Conservation (phyloP, 2,329 filamentous ascomycete species). For the Curvularia lunata region DNA sequence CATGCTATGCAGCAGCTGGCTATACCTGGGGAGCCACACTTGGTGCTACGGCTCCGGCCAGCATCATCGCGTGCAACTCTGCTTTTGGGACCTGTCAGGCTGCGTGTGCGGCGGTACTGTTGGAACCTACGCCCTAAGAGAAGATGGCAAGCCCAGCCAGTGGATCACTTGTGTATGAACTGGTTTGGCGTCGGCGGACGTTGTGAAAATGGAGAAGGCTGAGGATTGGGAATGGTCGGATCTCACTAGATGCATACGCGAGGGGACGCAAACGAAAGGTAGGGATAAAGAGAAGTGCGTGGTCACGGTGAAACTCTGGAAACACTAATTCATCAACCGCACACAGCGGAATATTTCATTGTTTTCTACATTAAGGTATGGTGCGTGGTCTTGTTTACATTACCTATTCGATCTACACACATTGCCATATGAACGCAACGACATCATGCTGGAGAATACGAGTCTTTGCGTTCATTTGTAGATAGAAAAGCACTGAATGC, state of each 20-base stretch:
- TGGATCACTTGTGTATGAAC: neutral
- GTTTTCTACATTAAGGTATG: neutral
- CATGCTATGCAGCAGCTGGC: constrained; percentile 57
- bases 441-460: constrained; percentile 1
- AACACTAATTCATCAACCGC: neutral
- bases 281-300: neutral
- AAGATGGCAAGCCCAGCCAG: too few species aligned
- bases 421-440: constrained; percentile 2
- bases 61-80: constrained; percentile 54
- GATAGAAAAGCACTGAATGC: neutral
- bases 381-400: neutral
- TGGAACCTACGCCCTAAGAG: constrained; percentile 43
- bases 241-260: neutral
- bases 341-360: neutral
- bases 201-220: neutral
- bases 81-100: constrained; percentile 56
- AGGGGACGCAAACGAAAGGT: neutral
- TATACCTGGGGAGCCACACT: constrained; percentile 52
- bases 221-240: neutral
- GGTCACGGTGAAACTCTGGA: neutral
- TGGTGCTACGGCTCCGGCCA: constrained; percentile 49
- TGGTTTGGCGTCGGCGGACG: too few species aligned
- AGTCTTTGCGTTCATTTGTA: neutral
- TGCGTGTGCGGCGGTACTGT: constrained; percentile 50
- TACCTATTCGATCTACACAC: constrained; percentile 3